Conservation (phyloP, 140 eudicot species). For the Oenanthe javanica region DNA sequence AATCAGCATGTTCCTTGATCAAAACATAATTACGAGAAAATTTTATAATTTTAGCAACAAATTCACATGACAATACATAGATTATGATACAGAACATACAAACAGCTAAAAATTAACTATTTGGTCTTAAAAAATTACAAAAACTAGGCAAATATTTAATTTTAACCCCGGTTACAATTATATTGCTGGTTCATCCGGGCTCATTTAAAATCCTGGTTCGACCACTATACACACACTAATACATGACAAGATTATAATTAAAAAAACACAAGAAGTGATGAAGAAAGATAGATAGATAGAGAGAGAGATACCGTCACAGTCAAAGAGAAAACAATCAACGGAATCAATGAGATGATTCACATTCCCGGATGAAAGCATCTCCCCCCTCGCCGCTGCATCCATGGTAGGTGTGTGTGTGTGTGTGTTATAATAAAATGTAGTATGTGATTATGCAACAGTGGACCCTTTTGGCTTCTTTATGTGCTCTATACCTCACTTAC, state of each 20-base stretch:
- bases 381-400: constrained; percentile 7
- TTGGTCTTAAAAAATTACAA: no score
- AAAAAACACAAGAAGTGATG: background rate
- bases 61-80: background rate
- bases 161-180: background rate
- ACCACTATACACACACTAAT: background rate
- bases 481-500: no score
- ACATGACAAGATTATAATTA: background rate
- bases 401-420: background rate
- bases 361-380: constrained; percentile 31
- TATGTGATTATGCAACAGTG: no score
- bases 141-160: background rate
- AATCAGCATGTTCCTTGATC: background rate
- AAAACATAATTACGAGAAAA: background rate
- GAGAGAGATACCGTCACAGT: constrained; percentile 64
- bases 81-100: background rate
- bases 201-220: no score
- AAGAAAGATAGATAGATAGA: background rate
- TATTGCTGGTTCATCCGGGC: no score
- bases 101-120: no score
- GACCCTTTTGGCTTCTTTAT: no score
- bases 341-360: constrained; percentile 50
- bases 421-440: no score
- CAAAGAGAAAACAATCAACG: constrained; percentile 89
- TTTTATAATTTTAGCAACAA: background rate